phyloP scores from a whole-genome alignment of 1,284 basidiomycete species.

The Apiotrichum gracile region DNA sequence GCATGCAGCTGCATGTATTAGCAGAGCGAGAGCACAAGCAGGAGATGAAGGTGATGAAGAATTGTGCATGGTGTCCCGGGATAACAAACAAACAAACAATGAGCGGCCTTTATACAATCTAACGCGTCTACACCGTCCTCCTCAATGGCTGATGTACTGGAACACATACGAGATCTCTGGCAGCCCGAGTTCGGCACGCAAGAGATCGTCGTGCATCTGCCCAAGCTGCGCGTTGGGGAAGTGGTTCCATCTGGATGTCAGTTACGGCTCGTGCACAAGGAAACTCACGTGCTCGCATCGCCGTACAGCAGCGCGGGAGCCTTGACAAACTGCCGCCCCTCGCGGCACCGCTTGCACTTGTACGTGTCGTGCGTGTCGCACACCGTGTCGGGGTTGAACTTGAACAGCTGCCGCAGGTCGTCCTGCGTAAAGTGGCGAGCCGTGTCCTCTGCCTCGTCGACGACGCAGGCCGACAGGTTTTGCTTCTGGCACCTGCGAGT shows the following conservation, averaged over 20 bases:
- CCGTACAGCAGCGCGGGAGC: slow-evolving; percentile 85
- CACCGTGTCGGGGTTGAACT: slow-evolving; percentile 78
- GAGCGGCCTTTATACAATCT: background rate
- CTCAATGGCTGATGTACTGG: slow-evolving; percentile 63
- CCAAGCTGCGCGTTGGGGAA: slow-evolving; percentile 81
- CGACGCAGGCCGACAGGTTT: slow-evolving; percentile 91
- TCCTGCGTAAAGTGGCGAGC: slow-evolving; percentile 94
- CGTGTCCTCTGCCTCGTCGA: slow-evolving; percentile 93
- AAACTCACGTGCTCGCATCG: slow-evolving; percentile 88
- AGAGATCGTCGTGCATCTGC: slow-evolving; percentile 89
- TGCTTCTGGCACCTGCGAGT: slow-evolving; percentile 72
- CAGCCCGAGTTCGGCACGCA: slow-evolving; percentile 79
- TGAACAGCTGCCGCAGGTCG: slow-evolving; percentile 82
- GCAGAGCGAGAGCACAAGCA: background rate
- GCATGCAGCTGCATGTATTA: slow-evolving; percentile 4
- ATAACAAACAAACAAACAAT: background rate
- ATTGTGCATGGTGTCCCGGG: background rate
- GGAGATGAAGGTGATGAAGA: background rate
- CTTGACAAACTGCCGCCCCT: slow-evolving; percentile 78
- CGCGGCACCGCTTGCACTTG: slow-evolving; percentile 92
- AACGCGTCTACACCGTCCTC: background rate
- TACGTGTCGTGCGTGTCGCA: slow-evolving; percentile 97
- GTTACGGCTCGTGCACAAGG: background rate
- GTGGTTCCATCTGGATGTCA: slow-evolving; percentile 83
- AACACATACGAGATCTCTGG: slow-evolving; percentile 86